Conservation (phyloP, 352 stramenopile species). For the Globisporangium parvum region DNA sequence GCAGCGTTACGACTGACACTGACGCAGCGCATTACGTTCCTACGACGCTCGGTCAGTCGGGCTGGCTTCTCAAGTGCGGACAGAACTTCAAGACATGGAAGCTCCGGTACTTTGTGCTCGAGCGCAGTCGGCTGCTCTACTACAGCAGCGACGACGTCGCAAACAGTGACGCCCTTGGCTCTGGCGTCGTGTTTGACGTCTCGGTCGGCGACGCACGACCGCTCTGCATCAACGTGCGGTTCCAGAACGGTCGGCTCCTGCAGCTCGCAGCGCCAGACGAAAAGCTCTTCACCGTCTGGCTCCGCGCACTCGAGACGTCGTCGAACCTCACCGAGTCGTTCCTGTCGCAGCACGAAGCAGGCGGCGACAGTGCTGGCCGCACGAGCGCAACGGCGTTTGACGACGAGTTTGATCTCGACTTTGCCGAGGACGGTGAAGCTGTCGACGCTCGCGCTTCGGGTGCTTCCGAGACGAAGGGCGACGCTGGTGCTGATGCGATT, state of each 20-base stretch:
- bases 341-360: slow-evolving; percentile 29
- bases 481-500: too few relatives aligned
- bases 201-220: slow-evolving; percentile 42
- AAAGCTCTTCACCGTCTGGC: slow-evolving; percentile 47
- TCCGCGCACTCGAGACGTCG: slow-evolving; percentile 36
- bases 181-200: slow-evolving; percentile 65
- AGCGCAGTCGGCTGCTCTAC: slow-evolving; percentile 60
- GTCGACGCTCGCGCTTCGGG: too few relatives aligned
- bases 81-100: slow-evolving; percentile 85
- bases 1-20: too few relatives aligned
- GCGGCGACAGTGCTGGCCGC: slow-evolving; percentile 17
- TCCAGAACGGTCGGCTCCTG: slow-evolving; percentile 67
- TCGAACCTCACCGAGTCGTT: slow-evolving; percentile 68
- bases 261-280: slow-evolving; percentile 55
- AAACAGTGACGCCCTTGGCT: slow-evolving; percentile 40
- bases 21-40: too few relatives aligned
- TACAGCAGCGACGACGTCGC: slow-evolving; percentile 25
- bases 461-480: too few relatives aligned
- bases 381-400: slow-evolving; percentile 16
- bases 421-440: slow-evolving; percentile 19
- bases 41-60: slow-evolving; percentile 13
- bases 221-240: slow-evolving; percentile 62
- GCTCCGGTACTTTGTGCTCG: slow-evolving; percentile 66
- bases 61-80: slow-evolving; percentile 80
- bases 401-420: slow-evolving; percentile 48